Evolutionary conservation across 2,329 filamentous ascomycete species (phyloP).

Genomic region (Tothia fuscella): DNA sequence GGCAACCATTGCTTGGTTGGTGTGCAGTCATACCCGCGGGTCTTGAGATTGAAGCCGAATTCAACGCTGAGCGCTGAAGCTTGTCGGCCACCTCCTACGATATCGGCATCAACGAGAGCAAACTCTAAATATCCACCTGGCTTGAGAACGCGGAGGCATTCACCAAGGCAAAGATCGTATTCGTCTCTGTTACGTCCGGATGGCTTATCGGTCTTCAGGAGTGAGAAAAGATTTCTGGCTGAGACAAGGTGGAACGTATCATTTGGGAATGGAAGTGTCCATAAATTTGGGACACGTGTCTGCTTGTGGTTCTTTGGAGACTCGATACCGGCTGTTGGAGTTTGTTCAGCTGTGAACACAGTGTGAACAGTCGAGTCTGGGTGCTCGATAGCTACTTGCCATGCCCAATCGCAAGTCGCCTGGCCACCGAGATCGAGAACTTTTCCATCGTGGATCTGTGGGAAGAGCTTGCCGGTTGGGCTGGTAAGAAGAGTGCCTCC

Average conservation of each 20-base stretch:
- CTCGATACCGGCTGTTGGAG: constrained; percentile 33
- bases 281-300: constrained; percentile 64
- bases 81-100: constrained; percentile 70
- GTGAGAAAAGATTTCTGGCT: constrained; percentile 71
- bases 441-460: constrained; percentile 44
- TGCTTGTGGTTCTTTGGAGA: constrained; percentile 82
- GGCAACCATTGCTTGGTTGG: constrained; percentile 72
- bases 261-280: constrained; percentile 72
- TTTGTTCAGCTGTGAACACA: constrained; percentile 49
- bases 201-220: constrained; percentile 54
- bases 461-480: constrained; percentile 42
- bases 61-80: constrained; percentile 78
- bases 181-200: constrained; percentile 46
- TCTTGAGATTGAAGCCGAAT: constrained; percentile 82
- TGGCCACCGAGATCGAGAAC: constrained; percentile 83
- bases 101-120: constrained; percentile 75
- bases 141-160: constrained; percentile 85
- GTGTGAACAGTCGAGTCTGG: constrained; percentile 81
- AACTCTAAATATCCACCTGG: constrained; percentile 91
- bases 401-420: constrained; percentile 84
- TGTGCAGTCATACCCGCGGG: constrained; percentile 75
- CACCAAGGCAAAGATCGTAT: constrained; percentile 71
- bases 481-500: constrained; percentile 48
- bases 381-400: constrained; percentile 80
- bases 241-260: constrained; percentile 87